Conservation (phyloP, 495 filamentous ascomycete genomes). For the Aspergillus indologenus region DNA sequence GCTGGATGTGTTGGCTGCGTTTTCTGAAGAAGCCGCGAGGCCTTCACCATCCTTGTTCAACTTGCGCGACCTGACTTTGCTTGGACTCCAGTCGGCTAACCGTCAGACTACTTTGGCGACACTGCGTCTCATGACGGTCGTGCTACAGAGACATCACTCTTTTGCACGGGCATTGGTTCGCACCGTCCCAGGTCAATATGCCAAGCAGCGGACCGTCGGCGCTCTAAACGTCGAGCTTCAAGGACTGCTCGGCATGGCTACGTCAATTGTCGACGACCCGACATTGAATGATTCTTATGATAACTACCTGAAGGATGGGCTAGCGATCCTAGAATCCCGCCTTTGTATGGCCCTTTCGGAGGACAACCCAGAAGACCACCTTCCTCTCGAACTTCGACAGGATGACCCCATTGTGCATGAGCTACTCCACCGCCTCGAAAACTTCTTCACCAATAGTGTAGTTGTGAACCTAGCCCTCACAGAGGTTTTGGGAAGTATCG, state of each 20-base stretch:
- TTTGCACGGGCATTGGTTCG: conserved; percentile 75
- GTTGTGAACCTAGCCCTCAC: conserved; percentile 87
- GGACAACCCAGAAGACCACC: conserved; percentile 26
- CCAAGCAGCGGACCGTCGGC: conserved; percentile 68
- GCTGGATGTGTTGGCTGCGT: conserved; percentile 76
- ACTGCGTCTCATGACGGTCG: conserved; percentile 75
- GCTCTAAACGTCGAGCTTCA: conserved; percentile 78
- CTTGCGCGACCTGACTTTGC: conserved; percentile 82
- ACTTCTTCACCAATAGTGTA: conserved; percentile 85
- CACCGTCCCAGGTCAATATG: conserved; percentile 58
- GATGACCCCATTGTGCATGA: conserved; percentile 76
- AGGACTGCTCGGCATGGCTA: conserved; percentile 67
- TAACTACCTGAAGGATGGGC: conserved; percentile 75
- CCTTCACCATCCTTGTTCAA: conserved; percentile 89
- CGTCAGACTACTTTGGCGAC: conserved; percentile 87
- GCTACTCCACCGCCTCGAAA: conserved; percentile 64
- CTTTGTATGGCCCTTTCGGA: conserved; percentile 33
- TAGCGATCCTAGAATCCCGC: conserved; percentile 75
- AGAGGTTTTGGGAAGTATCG: conserved; percentile 74
- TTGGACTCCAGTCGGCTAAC: conserved; percentile 79
- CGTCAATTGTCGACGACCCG: conserved; percentile 66
- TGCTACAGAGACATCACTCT: conserved; percentile 81
- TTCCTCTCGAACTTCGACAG: conserved; percentile 48
- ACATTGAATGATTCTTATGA: conserved; percentile 78
- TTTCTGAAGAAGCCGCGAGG: conserved; percentile 59